These are phyloP conservation scores for Phaseolus lunatus DNA, from an alignment of 306 rosid species.

Conservation along the genomic window DNA sequence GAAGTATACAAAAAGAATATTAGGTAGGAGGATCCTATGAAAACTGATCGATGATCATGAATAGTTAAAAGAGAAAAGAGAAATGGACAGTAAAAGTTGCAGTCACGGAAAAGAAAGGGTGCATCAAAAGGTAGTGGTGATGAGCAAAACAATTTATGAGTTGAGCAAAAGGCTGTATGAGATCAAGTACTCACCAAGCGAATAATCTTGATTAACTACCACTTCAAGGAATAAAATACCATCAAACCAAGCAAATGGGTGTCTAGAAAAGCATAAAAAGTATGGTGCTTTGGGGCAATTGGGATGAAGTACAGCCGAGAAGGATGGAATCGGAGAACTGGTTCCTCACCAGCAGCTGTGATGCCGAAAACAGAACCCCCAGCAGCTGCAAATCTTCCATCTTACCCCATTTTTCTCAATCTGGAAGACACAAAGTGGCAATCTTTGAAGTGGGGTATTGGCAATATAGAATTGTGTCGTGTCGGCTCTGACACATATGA, in stretches of 20 bases:
- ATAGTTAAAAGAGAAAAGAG: conserved; percentile 23
- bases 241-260: conserved; percentile 52
- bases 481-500: conserved; percentile 57
- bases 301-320: conserved; percentile 52
- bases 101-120: conserved; percentile 22
- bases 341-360: conserved; percentile 53
- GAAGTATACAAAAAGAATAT: neutral
- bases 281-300: conserved; percentile 28
- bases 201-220: conserved; percentile 46
- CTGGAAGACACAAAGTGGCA: conserved; percentile 31
- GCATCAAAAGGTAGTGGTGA: conserved; percentile 47
- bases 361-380: conserved; percentile 21
- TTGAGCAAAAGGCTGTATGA: conserved; percentile 32
- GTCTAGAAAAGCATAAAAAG: conserved; percentile 45
- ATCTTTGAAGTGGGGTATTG: conserved; percentile 49
- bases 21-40: conserved; percentile 31
- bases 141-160: conserved; percentile 30
- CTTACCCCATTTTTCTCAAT: conserved; percentile 62
- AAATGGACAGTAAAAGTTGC: neutral
- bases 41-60: conserved; percentile 34
- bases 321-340: conserved; percentile 50
- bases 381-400: conserved; percentile 51
- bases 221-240: conserved; percentile 33
- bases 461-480: conserved; percentile 45
- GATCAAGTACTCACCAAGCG: conserved; percentile 57